These are phyloP conservation scores for Trichoderma afroharzianum DNA, from an alignment of 2,329 filamentous ascomycete genomes.

Conservation along the genomic window DNA sequence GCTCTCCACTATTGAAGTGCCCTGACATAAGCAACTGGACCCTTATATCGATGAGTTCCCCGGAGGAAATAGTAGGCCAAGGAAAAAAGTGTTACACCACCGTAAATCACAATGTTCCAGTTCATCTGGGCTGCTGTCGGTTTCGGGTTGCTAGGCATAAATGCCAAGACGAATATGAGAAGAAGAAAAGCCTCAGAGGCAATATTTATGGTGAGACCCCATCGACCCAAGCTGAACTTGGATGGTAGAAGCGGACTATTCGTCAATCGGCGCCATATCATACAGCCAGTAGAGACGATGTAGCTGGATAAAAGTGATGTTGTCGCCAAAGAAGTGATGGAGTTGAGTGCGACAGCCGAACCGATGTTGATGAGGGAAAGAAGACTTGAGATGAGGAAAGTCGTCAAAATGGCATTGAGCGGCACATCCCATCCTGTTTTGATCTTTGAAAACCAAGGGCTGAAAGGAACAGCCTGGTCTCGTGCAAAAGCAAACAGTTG, in stretches of 20 bases:
- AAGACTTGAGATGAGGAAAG: slow-evolving; percentile 28
- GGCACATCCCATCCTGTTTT: neutral
- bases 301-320: neutral
- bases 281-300: slow-evolving; percentile 2
- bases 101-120: slow-evolving; percentile 1
- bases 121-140: neutral
- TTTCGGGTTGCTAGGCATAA: neutral
- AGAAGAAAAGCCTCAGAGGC: neutral
- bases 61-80: neutral
- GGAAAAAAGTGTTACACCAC: neutral
- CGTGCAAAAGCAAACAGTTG: slow-evolving; percentile 52
- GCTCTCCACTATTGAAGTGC: neutral
- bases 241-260: neutral
- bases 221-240: neutral
- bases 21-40: neutral
- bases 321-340: slow-evolving; percentile 2
- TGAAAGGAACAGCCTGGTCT: slow-evolving; percentile 32
- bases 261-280: neutral
- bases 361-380: slow-evolving; percentile 35
- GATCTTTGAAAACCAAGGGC: slow-evolving; percentile 28
- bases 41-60: neutral
- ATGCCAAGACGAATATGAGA: neutral
- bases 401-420: slow-evolving; percentile 22
- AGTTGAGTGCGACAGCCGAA: slow-evolving; percentile 25
- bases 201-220: neutral